Evolutionary conservation across 495 filamentous ascomycete genomes (phyloP), one percentile per base, ranked within the genome.

Genomic region (Aspergillus cavernicola): DNA sequence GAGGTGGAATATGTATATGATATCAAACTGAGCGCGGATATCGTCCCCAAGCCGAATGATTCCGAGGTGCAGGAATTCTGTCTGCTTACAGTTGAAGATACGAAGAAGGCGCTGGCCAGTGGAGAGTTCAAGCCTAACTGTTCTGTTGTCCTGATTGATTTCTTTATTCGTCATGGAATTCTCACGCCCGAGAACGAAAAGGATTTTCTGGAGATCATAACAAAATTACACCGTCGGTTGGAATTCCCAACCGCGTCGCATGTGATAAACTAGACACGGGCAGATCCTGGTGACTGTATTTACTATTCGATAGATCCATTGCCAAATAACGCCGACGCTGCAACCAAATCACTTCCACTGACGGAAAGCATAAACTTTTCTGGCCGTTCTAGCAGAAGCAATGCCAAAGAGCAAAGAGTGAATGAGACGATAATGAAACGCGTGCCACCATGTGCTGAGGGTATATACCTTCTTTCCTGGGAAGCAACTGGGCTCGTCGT

Each of bases 371-470:
- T 50, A 20, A 18, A 20, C 40, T 59, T 53, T 55, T 55, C 43
- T 51, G 23, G 9, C 24, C 28, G 15, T n/a, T n/a, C n/a, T n/a
- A n/a, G n/a, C n/a, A n/a, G n/a, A n/a, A 37, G 35, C 31, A 43
- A 18, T 23, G 53, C 35, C 48, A 16, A 53, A 44, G 41, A 53
- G 12, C 5, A 15, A 23, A 23, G 7, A 28, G 3, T 9, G 24
- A 31, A 13, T 22, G 12, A 7, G 89, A 87, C 1, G 82, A 88
- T 59, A 88, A 84, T 5, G 90, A 91, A 40, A 91, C 95, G 24
- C 93, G 82, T 13, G 95, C 95, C 9, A 97, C 92, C 50, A 97
- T 84, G 70, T 98, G 93, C 62, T 98, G 93, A n/a, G 93, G 93
- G 66, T 89, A 97, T 5, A 98, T 79, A 1, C 93, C 93, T 73